These are phyloP conservation scores for Myxozyma vanderwaltii DNA, from an alignment of 805 yeast genomes.

Conservation along the genomic window DNA sequence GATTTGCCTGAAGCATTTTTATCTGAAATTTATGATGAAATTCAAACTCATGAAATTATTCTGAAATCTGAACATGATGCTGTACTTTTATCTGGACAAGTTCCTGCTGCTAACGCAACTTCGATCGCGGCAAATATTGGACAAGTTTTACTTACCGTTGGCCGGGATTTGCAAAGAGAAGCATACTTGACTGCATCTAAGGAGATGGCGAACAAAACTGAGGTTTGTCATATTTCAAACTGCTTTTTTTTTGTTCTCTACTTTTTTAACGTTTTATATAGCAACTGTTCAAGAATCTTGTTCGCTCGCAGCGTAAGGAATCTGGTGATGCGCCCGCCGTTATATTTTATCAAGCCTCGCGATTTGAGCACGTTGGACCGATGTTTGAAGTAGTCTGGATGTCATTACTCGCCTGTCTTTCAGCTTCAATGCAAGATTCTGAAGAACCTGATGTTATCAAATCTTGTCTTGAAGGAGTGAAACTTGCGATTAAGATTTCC, in stretches of 20 bases:
- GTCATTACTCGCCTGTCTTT: constrained; percentile 91
- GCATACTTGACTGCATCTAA: constrained; percentile 91
- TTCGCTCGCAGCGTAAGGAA: constrained; percentile 27
- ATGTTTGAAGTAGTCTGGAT: constrained; percentile 96
- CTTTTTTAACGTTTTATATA: neutral
- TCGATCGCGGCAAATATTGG: constrained; percentile 42
- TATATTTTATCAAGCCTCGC: constrained; percentile 79
- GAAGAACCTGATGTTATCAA: constrained; percentile 65
- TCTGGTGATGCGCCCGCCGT: constrained; percentile 43
- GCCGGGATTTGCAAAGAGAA: constrained; percentile 69
- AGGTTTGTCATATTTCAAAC: constrained; percentile 47
- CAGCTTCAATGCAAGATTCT: constrained; percentile 89
- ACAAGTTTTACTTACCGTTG: constrained; percentile 52
- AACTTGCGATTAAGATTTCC: constrained; percentile 77
- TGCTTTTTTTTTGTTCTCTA: neutral
- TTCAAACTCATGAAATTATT: constrained; percentile 81
- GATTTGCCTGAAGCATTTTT: constrained; percentile 78
- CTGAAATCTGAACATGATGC: constrained; percentile 92
- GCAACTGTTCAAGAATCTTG: constrained; percentile 26
- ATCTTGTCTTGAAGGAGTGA: constrained; percentile 81
- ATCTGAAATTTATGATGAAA: constrained; percentile 71
- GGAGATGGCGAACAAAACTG: constrained; percentile 88
- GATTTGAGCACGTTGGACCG: constrained; percentile 86
- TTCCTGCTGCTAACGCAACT: constrained; percentile 38
- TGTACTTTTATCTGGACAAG: constrained; percentile 73